Percentiles rank a stretch among this genome's conserved stretches.
Evolutionary conservation across 768 basidiomycete species (phyloP).

Genomic region (Pleurotus salmoneostramineus): DNA sequence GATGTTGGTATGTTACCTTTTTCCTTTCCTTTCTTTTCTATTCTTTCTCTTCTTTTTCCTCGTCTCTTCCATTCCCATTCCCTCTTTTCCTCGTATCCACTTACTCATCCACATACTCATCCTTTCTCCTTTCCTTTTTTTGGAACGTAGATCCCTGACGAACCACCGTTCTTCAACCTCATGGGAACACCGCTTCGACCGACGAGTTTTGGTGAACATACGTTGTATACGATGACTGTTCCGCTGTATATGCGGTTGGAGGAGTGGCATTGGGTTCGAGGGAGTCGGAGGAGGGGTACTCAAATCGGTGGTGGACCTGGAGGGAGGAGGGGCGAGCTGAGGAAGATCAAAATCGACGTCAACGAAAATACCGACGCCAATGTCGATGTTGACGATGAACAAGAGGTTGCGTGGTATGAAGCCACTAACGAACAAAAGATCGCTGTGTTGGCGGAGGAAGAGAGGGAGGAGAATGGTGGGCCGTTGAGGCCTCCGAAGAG

Average conservation of each 20-base stretch:
- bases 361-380: not conserved
- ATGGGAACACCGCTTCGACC: constrained; percentile 19
- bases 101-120: not conserved
- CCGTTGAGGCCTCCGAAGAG: not conserved
- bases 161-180: constrained; percentile 23
- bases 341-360: not conserved
- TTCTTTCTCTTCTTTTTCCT: not conserved
- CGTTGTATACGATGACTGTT: constrained; percentile 26
- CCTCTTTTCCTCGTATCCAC: too few relatives aligned
- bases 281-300: not conserved
- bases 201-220: constrained; percentile 19
- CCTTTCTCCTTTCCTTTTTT: too few relatives aligned
- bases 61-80: too few relatives aligned
- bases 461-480: constrained; percentile 18
- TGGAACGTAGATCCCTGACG: constrained; percentile 23
- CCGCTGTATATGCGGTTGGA: constrained; percentile 57
- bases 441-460: constrained; percentile 10
- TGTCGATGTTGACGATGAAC: not conserved
- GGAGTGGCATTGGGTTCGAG: constrained; percentile 42
- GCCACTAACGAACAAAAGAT: not conserved
- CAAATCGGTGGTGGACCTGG: too few relatives aligned
- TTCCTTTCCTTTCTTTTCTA: not conserved
- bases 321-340: not conserved
- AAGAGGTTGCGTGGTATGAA: not conserved
- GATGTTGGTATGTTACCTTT: constrained; percentile 44